phyloP scores from a whole-genome alignment of 2,329 filamentous ascomycete genomes.

The Claviceps sp. region DNA sequence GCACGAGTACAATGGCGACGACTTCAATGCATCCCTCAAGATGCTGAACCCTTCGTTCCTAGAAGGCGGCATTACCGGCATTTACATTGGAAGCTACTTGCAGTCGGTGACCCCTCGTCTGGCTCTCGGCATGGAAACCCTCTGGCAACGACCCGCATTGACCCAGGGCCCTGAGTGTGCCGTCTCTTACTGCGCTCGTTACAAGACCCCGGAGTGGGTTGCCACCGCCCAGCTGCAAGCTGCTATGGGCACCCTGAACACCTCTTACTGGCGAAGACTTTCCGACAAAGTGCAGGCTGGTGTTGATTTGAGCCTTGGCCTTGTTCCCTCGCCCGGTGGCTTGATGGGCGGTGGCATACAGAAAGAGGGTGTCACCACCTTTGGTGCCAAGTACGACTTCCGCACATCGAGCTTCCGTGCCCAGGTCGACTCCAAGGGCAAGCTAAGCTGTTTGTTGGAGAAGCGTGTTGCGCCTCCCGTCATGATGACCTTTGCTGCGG shows the following conservation, averaged over 20 bases:
- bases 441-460: constrained; percentile 83
- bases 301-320: constrained; percentile 83
- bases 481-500: constrained; percentile 86
- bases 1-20: constrained; percentile 84
- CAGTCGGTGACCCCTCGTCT: constrained; percentile 83
- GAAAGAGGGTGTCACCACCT: constrained; percentile 80
- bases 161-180: constrained; percentile 82
- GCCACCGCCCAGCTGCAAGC: constrained; percentile 74
- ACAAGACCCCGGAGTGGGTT: constrained; percentile 87
- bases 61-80: constrained; percentile 85
- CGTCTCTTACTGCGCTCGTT: constrained; percentile 79
- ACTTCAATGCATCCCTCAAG: constrained; percentile 90
- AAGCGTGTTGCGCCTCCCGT: constrained; percentile 91
- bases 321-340: constrained; percentile 50
- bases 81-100: constrained; percentile 90
- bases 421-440: constrained; percentile 89
- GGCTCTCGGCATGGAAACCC: constrained; percentile 76
- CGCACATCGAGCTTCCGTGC: constrained; percentile 88
- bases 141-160: constrained; percentile 81
- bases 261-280: constrained; percentile 85
- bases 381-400: constrained; percentile 98
- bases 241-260: constrained; percentile 74
- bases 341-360: constrained; percentile 64
- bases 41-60: constrained; percentile 89
- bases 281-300: constrained; percentile 94